A percentile compares a stretch with the other conserved stretches of the same genome.
These are phyloP conservation scores for Aspergillus coremiiformis DNA, from an alignment of 495 filamentous ascomycete species.

Conservation along the genomic window DNA sequence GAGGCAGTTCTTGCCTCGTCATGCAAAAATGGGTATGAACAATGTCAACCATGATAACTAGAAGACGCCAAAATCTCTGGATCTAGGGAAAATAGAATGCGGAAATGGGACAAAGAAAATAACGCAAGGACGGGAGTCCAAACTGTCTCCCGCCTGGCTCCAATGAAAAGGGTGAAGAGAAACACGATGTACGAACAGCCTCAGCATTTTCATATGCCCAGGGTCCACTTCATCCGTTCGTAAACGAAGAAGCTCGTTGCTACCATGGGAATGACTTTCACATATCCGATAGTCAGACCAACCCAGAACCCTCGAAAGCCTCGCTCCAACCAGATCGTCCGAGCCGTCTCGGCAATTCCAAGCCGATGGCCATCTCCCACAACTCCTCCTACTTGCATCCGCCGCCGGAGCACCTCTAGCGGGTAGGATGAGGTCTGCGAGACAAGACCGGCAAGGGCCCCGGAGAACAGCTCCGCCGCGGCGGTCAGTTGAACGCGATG, in stretches of 20 bases:
- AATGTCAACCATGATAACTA: slow-evolving; percentile 3
- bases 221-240: slow-evolving; percentile 66
- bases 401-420: slow-evolving; percentile 79
- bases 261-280: slow-evolving; percentile 87
- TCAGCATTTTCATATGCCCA: slow-evolving; percentile 55
- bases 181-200: not conserved
- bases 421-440: slow-evolving; percentile 91
- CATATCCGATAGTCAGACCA: slow-evolving; percentile 87
- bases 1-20: not conserved
- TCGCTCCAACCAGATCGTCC: slow-evolving; percentile 62
- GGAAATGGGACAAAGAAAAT: not conserved
- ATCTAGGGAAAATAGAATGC: not conserved
- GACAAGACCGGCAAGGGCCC: slow-evolving; percentile 76
- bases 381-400: slow-evolving; percentile 94
- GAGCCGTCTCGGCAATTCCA: slow-evolving; percentile 69
- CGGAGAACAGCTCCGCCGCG: slow-evolving; percentile 73
- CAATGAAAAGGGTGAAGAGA: not conserved
- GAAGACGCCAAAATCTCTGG: slow-evolving; percentile 4
- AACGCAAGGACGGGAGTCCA: not conserved
- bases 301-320: slow-evolving; percentile 85
- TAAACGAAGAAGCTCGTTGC: slow-evolving; percentile 75
- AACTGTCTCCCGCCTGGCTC: not conserved
- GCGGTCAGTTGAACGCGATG: slow-evolving; percentile 47
- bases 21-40: slow-evolving; percentile 19
- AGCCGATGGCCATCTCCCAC: slow-evolving; percentile 81